phyloP scores from a whole-genome alignment of 2,329 filamentous ascomycete species.

The Cadophora sp. region DNA sequence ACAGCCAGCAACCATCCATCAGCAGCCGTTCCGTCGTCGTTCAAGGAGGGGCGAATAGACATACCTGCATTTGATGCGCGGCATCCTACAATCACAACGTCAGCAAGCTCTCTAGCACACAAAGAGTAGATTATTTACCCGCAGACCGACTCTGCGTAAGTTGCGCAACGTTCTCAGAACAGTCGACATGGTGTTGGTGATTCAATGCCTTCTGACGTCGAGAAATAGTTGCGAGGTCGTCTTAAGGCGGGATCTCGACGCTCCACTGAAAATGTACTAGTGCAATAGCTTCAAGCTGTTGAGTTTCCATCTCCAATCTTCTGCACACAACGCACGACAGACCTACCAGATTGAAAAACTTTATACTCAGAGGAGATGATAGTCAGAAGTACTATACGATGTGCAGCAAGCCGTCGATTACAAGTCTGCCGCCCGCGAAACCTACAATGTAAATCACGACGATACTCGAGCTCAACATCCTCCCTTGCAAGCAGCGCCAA shows the following conservation, averaged over 20 bases:
- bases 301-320: not conserved
- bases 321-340: not conserved
- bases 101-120: slow-evolving; percentile 41
- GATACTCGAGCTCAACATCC: slow-evolving; percentile 40
- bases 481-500: slow-evolving; percentile 25
- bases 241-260: slow-evolving; percentile 25
- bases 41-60: slow-evolving; percentile 48
- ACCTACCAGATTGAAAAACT: not conserved
- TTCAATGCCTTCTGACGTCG: slow-evolving; percentile 39
- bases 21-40: slow-evolving; percentile 33
- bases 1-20: slow-evolving; percentile 28
- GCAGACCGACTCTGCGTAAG: slow-evolving; percentile 85
- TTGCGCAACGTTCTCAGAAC: slow-evolving; percentile 86
- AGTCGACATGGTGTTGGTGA: slow-evolving; percentile 79
- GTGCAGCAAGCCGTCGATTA: slow-evolving; percentile 41
- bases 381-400: slow-evolving; percentile 44
- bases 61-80: slow-evolving; percentile 91
- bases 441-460: slow-evolving; percentile 36
- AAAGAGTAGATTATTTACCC: slow-evolving; percentile 60
- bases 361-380: slow-evolving; percentile 41
- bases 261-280: slow-evolving; percentile 31
- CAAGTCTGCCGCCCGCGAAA: slow-evolving; percentile 34
- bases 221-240: slow-evolving; percentile 22
- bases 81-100: slow-evolving; percentile 69
- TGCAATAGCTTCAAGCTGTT: not conserved